Conservation (phyloP, 495 filamentous ascomycete species). For the Pseudoneurospora amorphoporcata region DNA sequence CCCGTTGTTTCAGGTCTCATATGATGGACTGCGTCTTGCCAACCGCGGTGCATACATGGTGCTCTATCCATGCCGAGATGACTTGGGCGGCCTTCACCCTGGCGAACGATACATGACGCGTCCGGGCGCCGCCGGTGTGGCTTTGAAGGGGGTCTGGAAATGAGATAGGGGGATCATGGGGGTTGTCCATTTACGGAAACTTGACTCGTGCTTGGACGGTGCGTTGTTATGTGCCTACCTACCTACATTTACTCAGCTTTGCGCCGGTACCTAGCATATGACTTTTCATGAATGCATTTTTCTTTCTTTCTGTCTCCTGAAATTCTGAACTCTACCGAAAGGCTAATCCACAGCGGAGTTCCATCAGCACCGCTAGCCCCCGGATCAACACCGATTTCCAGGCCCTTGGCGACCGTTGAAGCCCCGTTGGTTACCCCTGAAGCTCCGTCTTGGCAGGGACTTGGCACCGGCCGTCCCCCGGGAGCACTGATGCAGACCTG, state of each 20-base stretch:
- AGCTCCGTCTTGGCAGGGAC: not conserved
- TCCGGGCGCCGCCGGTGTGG: not conserved
- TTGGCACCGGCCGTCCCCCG: not conserved
- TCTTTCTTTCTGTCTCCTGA: not conserved
- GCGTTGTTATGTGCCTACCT: not conserved
- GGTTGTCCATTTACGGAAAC: not conserved
- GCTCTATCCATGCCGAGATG: not conserved
- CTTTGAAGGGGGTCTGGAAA: not conserved
- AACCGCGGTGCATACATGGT: not conserved
- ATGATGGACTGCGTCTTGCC: not conserved
- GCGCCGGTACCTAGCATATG: not conserved
- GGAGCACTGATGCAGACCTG: not conserved
- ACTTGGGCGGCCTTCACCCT: not conserved
- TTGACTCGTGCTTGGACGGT: not conserved
- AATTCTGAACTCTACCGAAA: not conserved
- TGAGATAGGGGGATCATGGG: not conserved
- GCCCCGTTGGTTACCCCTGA: not conserved
- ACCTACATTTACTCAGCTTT: not conserved
- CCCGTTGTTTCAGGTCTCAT: not conserved
- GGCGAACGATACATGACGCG: not conserved
- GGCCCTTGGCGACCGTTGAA: not conserved
- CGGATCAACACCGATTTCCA: not conserved
- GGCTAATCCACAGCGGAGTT: not conserved
- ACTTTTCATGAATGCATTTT: not conserved
- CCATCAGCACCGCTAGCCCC: not conserved